Evolutionary conservation across 1,139 yeast genomes (phyloP), one percentile per base, ranked within the genome.

Genomic region (Pichia sp.): DNA sequence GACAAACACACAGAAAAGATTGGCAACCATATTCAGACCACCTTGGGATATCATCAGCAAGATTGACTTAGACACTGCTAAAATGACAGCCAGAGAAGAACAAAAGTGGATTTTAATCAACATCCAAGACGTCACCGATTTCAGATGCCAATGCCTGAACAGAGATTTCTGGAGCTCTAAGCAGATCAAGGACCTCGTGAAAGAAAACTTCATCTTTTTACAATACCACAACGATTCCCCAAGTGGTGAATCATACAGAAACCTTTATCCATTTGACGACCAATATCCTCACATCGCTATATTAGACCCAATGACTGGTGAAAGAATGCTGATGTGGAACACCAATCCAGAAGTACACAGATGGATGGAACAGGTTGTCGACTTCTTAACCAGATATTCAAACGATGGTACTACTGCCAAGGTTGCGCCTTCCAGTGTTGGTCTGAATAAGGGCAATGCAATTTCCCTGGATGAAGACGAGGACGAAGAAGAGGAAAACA

Each of bases 281-380:
- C 53, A 50, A 28, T 84, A 72, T 60, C 99, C 99, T 1, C 97
- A 93, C 63, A 81, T 94, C 37, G 89, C 97, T 2, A 87, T 94
- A 37, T 65, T 94, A 47, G 99, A 94, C 62, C 97, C 99, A 2
- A 79, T 91, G 62, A 93, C 99, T 0, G 98, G 98, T 14, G 99
- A 93, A 66, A 74, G 96, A 51, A 77, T 89, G 47, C 76, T 77
- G 56, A 73, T 73, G 51, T 91, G 97, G 96, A 81, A 80, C 14
- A 68, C 63, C 38, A 83, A 81, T 1, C 95, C 94, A 0, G 68
- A 69, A 33, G 72, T 76, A 1, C 67, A 67, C 10, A 67, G 66
- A 22, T 91, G 93, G 81, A 63, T 83, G 18, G 74, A 75, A 37
- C 85, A 83, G 40, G 76, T 82, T 1, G 73, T 76, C 28, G 74